A percentile compares a stretch with the other conserved stretches of the same genome.
Evolutionary conservation across 192 early-diverging fungal species (phyloP).

Genomic region (Linnemannia elongata): DNA sequence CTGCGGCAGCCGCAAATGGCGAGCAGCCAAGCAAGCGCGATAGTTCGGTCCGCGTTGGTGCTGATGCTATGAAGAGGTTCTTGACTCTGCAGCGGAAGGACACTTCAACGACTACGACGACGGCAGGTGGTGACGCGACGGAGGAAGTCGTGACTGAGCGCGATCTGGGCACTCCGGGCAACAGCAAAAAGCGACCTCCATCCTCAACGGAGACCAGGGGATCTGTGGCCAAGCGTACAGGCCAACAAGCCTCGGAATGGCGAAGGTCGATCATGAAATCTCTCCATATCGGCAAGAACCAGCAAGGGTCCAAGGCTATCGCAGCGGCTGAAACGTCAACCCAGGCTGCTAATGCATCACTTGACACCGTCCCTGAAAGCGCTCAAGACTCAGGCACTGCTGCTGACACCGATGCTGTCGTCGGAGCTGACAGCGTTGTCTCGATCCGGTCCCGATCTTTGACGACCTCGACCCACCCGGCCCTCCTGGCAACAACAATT

Average conservation of each 20-base stretch:
- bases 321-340: neutral
- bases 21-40: conserved; percentile 17
- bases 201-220: conserved; percentile 5
- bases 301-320: neutral
- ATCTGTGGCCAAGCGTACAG: neutral
- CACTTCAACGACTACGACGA: neutral
- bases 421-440: conserved; percentile 22
- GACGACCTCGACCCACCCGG: conserved; percentile 33
- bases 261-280: conserved; percentile 41
- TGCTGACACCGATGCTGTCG: conserved; percentile 18
- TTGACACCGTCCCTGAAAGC: neutral
- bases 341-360: neutral
- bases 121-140: neutral
- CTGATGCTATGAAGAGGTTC: conserved; percentile 43
- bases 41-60: conserved; percentile 21
- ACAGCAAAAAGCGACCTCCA: conserved; percentile 38
- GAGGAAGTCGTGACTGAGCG: neutral
- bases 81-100: conserved; percentile 11
- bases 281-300: conserved; percentile 30
- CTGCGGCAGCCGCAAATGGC: neutral
- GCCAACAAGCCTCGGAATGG: conserved; percentile 19
- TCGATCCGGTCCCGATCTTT: conserved; percentile 38
- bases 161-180: neutral
- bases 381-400: neutral
- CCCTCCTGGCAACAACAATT: conserved; percentile 28